Conservation (phyloP, 345 rosid species). For the Salix koriyanagi region DNA sequence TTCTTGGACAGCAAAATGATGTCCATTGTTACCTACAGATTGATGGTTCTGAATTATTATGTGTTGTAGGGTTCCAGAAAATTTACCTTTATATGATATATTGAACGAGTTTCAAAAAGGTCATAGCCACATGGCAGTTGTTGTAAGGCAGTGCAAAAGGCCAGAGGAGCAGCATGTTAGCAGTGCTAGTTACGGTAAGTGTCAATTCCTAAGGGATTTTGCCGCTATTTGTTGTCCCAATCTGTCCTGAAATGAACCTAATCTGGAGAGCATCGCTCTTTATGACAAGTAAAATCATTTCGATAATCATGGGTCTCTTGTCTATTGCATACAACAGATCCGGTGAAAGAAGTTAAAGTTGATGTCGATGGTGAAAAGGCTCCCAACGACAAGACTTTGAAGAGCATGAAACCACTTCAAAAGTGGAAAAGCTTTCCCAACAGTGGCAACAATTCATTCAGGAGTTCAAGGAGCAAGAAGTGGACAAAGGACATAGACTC, state of each 20-base stretch:
- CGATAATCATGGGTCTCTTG: not conserved
- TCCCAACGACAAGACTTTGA: conserved; percentile 42
- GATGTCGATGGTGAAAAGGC: conserved; percentile 54
- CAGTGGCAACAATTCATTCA: conserved; percentile 27
- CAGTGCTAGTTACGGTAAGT: conserved; percentile 35
- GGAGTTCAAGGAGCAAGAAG: conserved; percentile 61
- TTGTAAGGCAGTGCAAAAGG: conserved; percentile 52
- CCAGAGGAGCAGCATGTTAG: conserved; percentile 18
- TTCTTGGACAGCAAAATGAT: not conserved
- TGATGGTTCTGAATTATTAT: not conserved
- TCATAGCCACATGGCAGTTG: conserved; percentile 98
- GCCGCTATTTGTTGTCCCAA: not conserved
- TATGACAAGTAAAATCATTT: not conserved
- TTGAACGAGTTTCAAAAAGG: conserved; percentile 98
- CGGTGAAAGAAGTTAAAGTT: conserved; percentile 49
- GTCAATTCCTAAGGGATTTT: not conserved
- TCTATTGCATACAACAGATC: conserved; percentile 27
- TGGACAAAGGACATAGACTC: conserved; percentile 70
- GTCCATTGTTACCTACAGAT: not conserved
- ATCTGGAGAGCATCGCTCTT: not conserved
- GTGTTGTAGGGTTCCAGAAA: conserved; percentile 62
- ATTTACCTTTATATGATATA: conserved; percentile 85
- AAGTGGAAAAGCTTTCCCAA: conserved; percentile 87
- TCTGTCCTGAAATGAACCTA: not conserved
- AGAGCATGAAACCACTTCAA: conserved; percentile 58